phyloP scores from a whole-genome alignment of 148 eudicot genomes.

The Rhododendron kiyosumense region DNA sequence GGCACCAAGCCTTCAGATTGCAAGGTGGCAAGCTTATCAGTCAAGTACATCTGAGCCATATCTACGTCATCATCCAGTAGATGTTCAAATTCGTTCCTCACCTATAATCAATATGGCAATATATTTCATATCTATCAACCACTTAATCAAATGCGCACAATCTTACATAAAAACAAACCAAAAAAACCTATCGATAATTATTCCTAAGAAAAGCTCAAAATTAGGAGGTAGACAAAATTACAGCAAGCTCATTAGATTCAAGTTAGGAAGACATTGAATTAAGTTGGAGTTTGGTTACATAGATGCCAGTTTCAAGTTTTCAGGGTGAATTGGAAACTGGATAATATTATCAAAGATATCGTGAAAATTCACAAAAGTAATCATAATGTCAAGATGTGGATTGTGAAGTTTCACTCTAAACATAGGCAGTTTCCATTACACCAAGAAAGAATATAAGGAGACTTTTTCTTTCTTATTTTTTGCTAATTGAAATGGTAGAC shows the following conservation, averaged over 20 bases:
- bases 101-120: not conserved
- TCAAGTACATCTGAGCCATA: slow-evolving; percentile 8
- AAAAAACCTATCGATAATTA: not conserved
- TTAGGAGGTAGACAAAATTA: not conserved
- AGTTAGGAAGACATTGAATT: not conserved
- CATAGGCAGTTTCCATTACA: not conserved
- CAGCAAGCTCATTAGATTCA: not conserved
- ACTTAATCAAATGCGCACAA: not conserved
- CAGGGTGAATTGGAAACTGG: not conserved
- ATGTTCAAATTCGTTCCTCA: slow-evolving; percentile 7
- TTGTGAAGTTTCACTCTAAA: not conserved
- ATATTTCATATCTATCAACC: not conserved
- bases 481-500: too few relatives aligned
- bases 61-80: not conserved
- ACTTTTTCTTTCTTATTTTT: too few relatives aligned
- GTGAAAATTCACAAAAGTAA: too few relatives aligned
- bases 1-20: not conserved
- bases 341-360: too few relatives aligned
- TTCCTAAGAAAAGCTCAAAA: not conserved
- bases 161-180: not conserved
- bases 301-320: not conserved
- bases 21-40: not conserved
- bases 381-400: not conserved
- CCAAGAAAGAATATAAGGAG: too few relatives aligned
- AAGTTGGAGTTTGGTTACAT: not conserved